A percentile compares a stretch with the other conserved stretches of the same genome.
phyloP scores from a whole-genome alignment of 495 filamentous ascomycete genomes.

The Penicillium pancosmium region DNA sequence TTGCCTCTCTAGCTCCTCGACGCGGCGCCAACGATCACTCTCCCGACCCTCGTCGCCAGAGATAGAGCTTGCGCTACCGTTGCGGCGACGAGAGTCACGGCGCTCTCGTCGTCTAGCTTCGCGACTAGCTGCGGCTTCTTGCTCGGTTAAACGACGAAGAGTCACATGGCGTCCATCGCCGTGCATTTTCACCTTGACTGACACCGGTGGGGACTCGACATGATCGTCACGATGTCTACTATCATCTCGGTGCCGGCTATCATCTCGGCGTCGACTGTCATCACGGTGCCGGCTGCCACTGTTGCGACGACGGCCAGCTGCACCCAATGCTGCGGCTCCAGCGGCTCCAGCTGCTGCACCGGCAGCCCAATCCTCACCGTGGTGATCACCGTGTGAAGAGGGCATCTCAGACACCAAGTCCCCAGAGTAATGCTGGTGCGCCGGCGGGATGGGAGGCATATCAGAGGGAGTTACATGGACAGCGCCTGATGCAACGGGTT shows the following conservation, averaged over 20 bases:
- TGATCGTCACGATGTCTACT: conserved; percentile 43
- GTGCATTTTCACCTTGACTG: conserved; percentile 80
- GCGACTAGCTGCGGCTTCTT: conserved; percentile 71
- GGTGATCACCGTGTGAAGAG: conserved; percentile 25
- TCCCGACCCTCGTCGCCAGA: conserved; percentile 46
- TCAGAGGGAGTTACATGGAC: conserved; percentile 35
- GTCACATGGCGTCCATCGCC: conserved; percentile 81
- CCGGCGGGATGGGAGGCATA: conserved; percentile 50
- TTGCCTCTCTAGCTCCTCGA: conserved; percentile 52
- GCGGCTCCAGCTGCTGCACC: conserved; percentile 48
- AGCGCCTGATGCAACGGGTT: conserved; percentile 41
- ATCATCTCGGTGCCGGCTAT: conserved; percentile 5
- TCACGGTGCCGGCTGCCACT: conserved; percentile 31
- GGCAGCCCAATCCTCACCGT: conserved; percentile 42
- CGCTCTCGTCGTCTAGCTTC: conserved; percentile 54
- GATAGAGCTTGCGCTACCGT: conserved; percentile 48
- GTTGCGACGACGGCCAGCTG: conserved; percentile 40
- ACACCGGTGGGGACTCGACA: conserved; percentile 64
- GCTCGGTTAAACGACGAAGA: conserved; percentile 75
- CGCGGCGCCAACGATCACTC: conserved; percentile 53
- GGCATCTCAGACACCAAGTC: conserved; percentile 53
- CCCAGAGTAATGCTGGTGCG: conserved; percentile 55
- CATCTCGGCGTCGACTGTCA: conserved; percentile 5
- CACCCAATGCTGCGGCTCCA: conserved; percentile 21
- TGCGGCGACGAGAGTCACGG: conserved; percentile 43